Evolutionary conservation across 306 rosid species (phyloP).

Genomic region (Rosa rugosa): DNA sequence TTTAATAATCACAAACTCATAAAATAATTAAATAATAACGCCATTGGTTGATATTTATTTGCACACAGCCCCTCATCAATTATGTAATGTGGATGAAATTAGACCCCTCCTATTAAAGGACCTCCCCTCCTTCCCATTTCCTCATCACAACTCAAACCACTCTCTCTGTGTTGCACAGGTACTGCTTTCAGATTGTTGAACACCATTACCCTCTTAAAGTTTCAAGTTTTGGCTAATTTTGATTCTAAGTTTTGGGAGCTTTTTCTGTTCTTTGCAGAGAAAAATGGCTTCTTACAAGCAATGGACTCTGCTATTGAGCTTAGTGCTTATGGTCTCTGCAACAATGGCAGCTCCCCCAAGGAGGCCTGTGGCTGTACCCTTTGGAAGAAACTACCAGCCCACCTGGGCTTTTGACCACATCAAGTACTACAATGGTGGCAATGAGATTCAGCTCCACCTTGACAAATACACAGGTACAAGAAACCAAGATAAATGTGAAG

Average conservation of each 20-base stretch:
- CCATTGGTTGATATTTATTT: background rate
- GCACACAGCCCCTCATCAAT: background rate
- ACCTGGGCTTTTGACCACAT: slow-evolving; percentile 91
- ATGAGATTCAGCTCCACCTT: slow-evolving; percentile 64
- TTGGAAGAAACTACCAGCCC: slow-evolving; percentile 66
- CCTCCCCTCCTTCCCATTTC: background rate
- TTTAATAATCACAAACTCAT: background rate
- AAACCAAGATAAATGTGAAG: background rate
- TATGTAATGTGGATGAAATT: slow-evolving; percentile 7
- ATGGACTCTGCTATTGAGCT: slow-evolving; percentile 27
- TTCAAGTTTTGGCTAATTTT: background rate
- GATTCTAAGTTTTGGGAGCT: background rate
- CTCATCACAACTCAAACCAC: slow-evolving; percentile 4
- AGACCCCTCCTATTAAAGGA: slow-evolving; percentile 10
- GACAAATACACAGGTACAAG: slow-evolving; percentile 74
- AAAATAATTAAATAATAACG: background rate
- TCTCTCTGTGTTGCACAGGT: slow-evolving; percentile 14
- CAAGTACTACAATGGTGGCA: slow-evolving; percentile 67
- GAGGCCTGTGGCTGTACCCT: slow-evolving; percentile 52
- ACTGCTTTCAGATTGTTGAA: background rate
- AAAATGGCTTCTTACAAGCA: slow-evolving; percentile 34
- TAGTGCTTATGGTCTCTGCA: slow-evolving; percentile 24
- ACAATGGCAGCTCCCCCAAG: slow-evolving; percentile 37
- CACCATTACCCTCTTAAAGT: background rate
- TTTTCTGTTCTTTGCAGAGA: background rate